Evolutionary conservation across 108 stramenopile genomes (phyloP).

Genomic region (Conticribra weissflogii): DNA sequence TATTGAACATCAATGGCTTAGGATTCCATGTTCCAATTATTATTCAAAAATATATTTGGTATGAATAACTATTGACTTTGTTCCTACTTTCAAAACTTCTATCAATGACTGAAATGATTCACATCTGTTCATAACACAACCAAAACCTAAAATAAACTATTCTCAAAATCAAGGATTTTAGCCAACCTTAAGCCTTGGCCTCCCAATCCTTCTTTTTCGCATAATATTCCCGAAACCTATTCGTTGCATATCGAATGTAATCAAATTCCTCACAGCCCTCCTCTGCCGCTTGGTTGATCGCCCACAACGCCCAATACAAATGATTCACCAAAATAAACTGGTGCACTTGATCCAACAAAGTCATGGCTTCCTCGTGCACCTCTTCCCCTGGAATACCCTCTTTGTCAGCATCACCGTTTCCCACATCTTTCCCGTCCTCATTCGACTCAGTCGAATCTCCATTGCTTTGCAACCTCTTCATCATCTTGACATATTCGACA

Average conservation of each 20-base stretch:
- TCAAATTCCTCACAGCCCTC: conserved; percentile 86
- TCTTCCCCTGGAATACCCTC: conserved; percentile 21
- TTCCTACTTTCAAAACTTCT: too few species aligned
- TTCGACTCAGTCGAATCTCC: conserved; percentile 1
- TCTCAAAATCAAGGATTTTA: neutral
- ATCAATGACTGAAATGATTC: too few species aligned
- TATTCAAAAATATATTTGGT: too few species aligned
- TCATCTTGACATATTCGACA: conserved; percentile 54
- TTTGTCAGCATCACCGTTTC: too few species aligned
- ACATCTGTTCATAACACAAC: too few species aligned
- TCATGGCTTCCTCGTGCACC: conserved; percentile 14
- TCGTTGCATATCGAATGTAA: conserved; percentile 36
- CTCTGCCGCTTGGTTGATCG: conserved; percentile 79
- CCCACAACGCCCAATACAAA: conserved; percentile 91
- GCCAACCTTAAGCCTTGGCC: neutral
- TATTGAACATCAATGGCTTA: too few species aligned
- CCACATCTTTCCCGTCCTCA: neutral
- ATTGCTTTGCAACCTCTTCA: conserved; percentile 18
- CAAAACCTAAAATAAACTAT: neutral
- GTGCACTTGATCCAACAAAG: conserved; percentile 59
- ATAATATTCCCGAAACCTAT: conserved; percentile 39
- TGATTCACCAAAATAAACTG: conserved; percentile 81
- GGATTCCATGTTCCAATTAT: too few species aligned
- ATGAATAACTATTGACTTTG: too few species aligned
- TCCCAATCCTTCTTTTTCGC: conserved; percentile 28